Evolutionary conservation across 2,329 filamentous ascomycete species (phyloP).

Genomic region (Aureobasidium sp.): DNA sequence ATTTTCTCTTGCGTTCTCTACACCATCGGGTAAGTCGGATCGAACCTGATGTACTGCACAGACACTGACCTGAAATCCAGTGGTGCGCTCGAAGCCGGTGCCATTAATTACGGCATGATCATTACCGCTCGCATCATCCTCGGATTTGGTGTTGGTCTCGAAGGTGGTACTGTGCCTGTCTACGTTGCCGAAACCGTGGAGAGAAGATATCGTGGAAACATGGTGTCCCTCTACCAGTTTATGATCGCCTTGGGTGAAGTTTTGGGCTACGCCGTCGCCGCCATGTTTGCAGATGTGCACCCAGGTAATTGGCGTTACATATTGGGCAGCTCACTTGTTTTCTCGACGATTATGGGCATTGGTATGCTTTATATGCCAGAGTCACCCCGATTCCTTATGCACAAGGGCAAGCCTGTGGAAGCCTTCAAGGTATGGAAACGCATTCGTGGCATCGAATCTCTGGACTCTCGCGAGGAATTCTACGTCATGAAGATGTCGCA

Average conservation of each 20-base stretch:
- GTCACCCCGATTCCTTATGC: slow-evolving; percentile 61
- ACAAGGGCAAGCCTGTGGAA: slow-evolving; percentile 54
- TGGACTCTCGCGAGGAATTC: slow-evolving; percentile 61
- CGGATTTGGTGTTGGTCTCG: slow-evolving; percentile 61
- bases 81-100: slow-evolving; percentile 59
- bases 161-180: slow-evolving; percentile 67
- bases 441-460: slow-evolving; percentile 54
- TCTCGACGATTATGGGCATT: slow-evolving; percentile 28
- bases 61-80: slow-evolving; percentile 25
- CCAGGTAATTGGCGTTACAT: slow-evolving; percentile 67
- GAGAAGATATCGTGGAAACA: slow-evolving; percentile 59
- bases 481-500: slow-evolving; percentile 61
- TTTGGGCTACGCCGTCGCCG: slow-evolving; percentile 64
- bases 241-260: slow-evolving; percentile 71
- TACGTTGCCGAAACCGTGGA: slow-evolving; percentile 70
- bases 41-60: not conserved
- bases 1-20: slow-evolving; percentile 63
- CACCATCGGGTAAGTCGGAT: slow-evolving; percentile 45
- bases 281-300: slow-evolving; percentile 64
- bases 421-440: slow-evolving; percentile 66
- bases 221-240: slow-evolving; percentile 68
- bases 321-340: slow-evolving; percentile 43
- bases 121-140: slow-evolving; percentile 61
- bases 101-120: slow-evolving; percentile 65
- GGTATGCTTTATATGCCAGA: slow-evolving; percentile 69